Evolutionary conservation across 148 eudicot genomes (phyloP), one percentile per base, ranked within the genome.

Genomic region (Persicaria tinctoria): DNA sequence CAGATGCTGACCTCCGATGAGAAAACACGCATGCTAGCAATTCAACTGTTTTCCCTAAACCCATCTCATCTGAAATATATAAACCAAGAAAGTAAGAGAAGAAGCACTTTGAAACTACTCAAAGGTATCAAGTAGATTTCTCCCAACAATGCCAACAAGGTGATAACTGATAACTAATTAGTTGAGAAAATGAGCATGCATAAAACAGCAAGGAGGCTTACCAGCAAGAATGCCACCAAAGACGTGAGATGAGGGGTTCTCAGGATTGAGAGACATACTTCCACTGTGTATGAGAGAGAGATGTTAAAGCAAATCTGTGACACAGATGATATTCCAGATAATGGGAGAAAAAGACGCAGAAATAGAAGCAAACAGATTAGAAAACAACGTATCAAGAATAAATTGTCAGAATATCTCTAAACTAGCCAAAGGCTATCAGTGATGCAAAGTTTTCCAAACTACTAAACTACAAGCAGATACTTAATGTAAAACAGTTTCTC

Each of bases 181-280:
- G 14, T 71, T 8, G n/a, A 48, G 53, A 71, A 69, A 44, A 38
- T 69, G 20, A 38, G 0, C 51, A 74, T 41, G 60, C 59, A 79
- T 23, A 57, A 51, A n/a, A 79, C 17, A 70, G 49, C 53, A 46
- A 74, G 74, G 76, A 68, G 68, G 75, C 94, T 89, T 85, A 95
- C 99, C 99, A 79, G 99, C 99, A 82, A 95, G 96, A 75, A 95
- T 95, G 74, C 99, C 99, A 70, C 99, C 99, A 72, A 74, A 73
- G 80, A 95, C 91, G 83, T 87, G 76, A 68, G 96, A 81, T 27
- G 79, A 60, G 60, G 81, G 77, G 77, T 75, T 32, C 83, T 85
- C 93, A 41, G 86, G 87, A 80, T 75, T 79, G 80, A 89, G 75
- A 57, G 97, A 90, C 71, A 90, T 70, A 83, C 83, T 89, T 78